Percentiles rank a stretch among this genome's conserved stretches.
phyloP scores from a whole-genome alignment of 1,284 basidiomycete species.

The Xerocomus minutiporus region DNA sequence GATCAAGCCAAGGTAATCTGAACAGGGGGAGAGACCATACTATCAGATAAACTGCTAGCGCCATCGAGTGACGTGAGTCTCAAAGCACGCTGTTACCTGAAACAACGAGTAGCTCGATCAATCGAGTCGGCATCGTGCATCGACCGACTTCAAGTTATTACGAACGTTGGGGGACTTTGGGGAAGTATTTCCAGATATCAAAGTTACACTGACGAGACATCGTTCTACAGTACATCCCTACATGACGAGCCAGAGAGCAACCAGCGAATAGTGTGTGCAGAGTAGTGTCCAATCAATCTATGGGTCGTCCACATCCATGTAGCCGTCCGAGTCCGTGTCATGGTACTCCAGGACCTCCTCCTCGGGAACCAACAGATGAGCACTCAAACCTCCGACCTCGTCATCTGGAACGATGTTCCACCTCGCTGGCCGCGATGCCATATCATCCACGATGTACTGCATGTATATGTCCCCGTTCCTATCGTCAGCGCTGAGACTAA shows the following conservation, averaged over 20 bases:
- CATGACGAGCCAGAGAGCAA: not conserved
- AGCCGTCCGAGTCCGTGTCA: slow-evolving; percentile 54
- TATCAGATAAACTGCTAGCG: no score
- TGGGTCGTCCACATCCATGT: slow-evolving; percentile 28
- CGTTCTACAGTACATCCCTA: not conserved
- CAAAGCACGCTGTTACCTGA: no score
- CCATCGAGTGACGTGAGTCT: no score
- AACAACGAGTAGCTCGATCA: no score
- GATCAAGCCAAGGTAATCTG: no score
- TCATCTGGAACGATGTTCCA: slow-evolving; percentile 43
- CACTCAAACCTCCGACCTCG: slow-evolving; percentile 38
- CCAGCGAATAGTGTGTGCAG: not conserved
- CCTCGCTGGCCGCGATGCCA: slow-evolving; percentile 43
- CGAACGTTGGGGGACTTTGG: no score
- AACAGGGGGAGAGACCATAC: no score
- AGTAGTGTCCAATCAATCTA: slow-evolving; percentile 15
- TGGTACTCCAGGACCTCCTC: slow-evolving; percentile 43
- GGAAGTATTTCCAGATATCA: not conserved
- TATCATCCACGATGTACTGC: slow-evolving; percentile 44
- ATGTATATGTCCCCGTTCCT: slow-evolving; percentile 51
- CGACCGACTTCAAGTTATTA: no score
- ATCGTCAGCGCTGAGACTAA: slow-evolving; percentile 46
- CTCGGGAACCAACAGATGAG: slow-evolving; percentile 43
- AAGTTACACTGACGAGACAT: not conserved
- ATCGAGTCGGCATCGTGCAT: no score